A percentile compares a stretch with the other conserved stretches of the same genome.
Evolutionary conservation across 345 rosid genomes (phyloP).

Genomic region (Corymbia maculata): DNA sequence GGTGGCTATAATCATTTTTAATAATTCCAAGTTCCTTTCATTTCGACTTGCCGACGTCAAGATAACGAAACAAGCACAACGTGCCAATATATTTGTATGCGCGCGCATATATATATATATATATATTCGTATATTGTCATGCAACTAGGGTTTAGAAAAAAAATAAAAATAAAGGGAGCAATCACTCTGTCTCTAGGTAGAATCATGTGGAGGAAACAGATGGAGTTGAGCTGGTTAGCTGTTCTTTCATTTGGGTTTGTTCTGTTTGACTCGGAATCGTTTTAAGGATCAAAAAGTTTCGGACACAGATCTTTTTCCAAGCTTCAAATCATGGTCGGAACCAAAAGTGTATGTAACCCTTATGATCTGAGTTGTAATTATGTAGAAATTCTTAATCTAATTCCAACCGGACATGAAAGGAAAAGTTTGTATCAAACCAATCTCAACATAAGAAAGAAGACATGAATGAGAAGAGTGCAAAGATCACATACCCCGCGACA

Average conservation of each 20-base stretch:
- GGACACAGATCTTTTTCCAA: neutral
- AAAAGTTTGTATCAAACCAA: neutral
- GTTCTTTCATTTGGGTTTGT: neutral
- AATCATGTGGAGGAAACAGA: neutral
- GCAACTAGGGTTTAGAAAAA: neutral
- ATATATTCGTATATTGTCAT: neutral
- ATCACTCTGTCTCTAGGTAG: neutral
- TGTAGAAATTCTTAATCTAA: neutral
- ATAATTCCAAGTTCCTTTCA: neutral
- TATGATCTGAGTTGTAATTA: neutral
- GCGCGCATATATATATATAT: neutral
- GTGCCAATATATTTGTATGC: neutral
- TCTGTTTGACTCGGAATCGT: neutral
- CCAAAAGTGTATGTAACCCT: neutral
- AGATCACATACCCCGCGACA: slow-evolving; percentile 57
- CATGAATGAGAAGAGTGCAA: neutral
- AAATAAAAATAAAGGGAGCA: neutral
- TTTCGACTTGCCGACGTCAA: neutral
- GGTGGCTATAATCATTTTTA: neutral
- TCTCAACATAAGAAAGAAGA: neutral
- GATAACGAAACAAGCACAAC: neutral
- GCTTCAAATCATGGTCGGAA: neutral
- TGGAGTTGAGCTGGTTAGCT: neutral
- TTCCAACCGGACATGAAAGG: neutral
- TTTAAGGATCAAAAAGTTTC: neutral